These are phyloP conservation scores for Puya raimondii DNA, from an alignment of 176 grass and related monocot genomes.

Conservation along the genomic window DNA sequence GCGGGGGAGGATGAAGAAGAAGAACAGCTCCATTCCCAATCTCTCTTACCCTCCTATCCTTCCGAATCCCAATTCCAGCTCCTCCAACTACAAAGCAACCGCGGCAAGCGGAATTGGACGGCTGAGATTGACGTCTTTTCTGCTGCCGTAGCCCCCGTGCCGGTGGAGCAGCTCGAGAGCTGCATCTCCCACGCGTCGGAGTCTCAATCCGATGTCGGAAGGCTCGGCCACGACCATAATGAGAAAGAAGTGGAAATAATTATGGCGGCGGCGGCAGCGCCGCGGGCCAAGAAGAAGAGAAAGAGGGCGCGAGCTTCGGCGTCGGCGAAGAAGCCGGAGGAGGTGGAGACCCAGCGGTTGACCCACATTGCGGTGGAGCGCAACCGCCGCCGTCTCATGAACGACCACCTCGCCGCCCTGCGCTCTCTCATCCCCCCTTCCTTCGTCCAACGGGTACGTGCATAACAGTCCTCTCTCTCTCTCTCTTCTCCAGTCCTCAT, in stretches of 20 bases:
- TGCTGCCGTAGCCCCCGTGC: no score
- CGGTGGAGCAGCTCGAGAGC: slow-evolving; percentile 60
- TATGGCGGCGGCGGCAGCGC: neutral
- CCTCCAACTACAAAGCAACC: slow-evolving; percentile 13
- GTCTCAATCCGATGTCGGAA: neutral
- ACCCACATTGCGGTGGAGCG: slow-evolving; percentile 93
- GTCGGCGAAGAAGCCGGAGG: slow-evolving; percentile 59
- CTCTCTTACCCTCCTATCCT: no score
- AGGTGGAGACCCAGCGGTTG: slow-evolving; percentile 87
- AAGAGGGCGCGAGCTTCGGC: slow-evolving; percentile 24
- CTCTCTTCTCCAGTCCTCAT: neutral
- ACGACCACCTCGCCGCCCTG: slow-evolving; percentile 76
- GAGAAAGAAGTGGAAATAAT: neutral
- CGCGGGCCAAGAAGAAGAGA: slow-evolving; percentile 35
- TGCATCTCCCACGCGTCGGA: slow-evolving; percentile 54
- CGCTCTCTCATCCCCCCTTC: slow-evolving; percentile 64
- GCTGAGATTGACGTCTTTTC: slow-evolving; percentile 9
- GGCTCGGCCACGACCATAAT: no score
- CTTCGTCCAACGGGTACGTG: slow-evolving; percentile 63
- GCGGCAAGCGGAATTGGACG: neutral
- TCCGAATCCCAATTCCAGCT: slow-evolving; percentile 18
- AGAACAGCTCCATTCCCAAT: neutral
- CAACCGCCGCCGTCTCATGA: slow-evolving; percentile 96
- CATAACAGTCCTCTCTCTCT: neutral
- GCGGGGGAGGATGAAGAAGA: slow-evolving; percentile 2